Base-by-base conservation (phyloP, 2,329 filamentous ascomycete genomes). In the Aureobasidium sp. region DNA sequence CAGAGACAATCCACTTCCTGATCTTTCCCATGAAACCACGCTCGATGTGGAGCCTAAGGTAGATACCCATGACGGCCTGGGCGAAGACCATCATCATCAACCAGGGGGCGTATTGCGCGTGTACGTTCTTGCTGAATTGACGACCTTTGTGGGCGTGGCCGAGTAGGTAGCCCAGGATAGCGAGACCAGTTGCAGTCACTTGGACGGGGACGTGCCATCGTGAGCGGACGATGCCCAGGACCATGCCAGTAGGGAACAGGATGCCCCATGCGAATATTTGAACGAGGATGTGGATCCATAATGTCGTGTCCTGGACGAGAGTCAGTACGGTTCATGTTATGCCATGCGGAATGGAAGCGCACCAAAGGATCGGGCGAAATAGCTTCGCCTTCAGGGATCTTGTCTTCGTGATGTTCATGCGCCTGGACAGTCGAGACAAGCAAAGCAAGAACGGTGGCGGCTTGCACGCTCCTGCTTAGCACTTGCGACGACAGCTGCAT, bases 121-220 rank as follows among this genome's bases (percentile, higher is more conserved):
- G 94, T 50, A 90, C 84, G 69, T 96, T 96, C 54, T 78, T 80
- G 32, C 85, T 79, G 74, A 97, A 99, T 71, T 95, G 86, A 66
- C 94, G 86, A 61, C 94, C 94, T 68, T 89, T 87, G 75, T 99
- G 94, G 66, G 86, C 82, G 72, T 99, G 94, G 54, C 94, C 94
- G 59, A 99, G 83, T 74, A 94, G 91, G 78, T 94, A 97, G 66
- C 90, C 93, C 61, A 92, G 73, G 27, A 96, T 81, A 3, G 91
- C 90, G 66, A 97, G 80, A 30, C 84, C 75, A 29, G 89, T 87
- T 65, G 88, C 90, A 59, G 88, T 70, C 32, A 87, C 81, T 74
- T 99, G 94, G 3, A 91, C 79, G 6, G 94, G 93, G 57, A 97
- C 93, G 77, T 99, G 94, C 90, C 91, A 97, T 75, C 90, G 86